Conservation (phyloP, 345 rosid genomes). For the Arabidopsis suecica region DNA sequence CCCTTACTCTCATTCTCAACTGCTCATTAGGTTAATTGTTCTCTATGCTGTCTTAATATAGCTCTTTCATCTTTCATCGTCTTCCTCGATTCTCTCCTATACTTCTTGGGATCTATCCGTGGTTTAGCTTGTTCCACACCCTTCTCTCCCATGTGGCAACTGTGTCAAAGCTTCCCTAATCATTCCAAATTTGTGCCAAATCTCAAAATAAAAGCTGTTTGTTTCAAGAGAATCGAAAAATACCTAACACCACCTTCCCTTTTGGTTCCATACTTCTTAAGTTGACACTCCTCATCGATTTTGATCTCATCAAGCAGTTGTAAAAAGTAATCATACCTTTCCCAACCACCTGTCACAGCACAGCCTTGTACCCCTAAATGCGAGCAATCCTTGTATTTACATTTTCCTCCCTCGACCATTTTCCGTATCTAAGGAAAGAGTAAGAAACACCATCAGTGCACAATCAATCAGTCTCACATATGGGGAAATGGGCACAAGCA, state of each 20-base stretch:
- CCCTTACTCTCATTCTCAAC: constrained; percentile 51
- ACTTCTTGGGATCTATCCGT: constrained; percentile 73
- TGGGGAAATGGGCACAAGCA: background rate
- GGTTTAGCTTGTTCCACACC: constrained; percentile 82
- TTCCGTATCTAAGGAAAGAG: constrained; percentile 53
- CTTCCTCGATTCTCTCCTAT: constrained; percentile 77
- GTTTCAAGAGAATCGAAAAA: constrained; percentile 6
- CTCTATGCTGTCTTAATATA: constrained; percentile 57
- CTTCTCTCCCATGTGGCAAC: constrained; percentile 73
- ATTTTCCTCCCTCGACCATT: constrained; percentile 60
- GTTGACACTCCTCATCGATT: constrained; percentile 80
- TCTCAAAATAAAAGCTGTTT: background rate
- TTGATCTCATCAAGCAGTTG: constrained; percentile 87
- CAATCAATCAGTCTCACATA: background rate
- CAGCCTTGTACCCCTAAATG: constrained; percentile 90
- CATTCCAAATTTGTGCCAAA: background rate
- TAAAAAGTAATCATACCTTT: constrained; percentile 76
- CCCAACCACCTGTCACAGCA: constrained; percentile 73
- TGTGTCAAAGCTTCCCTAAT: constrained; percentile 35
- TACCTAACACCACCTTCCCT: constrained; percentile 87
- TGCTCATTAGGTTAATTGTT: constrained; percentile 52
- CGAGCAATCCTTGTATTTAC: constrained; percentile 77
- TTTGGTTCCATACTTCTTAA: constrained; percentile 87
- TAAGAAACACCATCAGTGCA: background rate
- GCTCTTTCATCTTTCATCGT: constrained; percentile 60